Base-by-base conservation (phyloP, 2,329 filamentous ascomycete genomes). In the Colletotrichum camelliae region DNA sequence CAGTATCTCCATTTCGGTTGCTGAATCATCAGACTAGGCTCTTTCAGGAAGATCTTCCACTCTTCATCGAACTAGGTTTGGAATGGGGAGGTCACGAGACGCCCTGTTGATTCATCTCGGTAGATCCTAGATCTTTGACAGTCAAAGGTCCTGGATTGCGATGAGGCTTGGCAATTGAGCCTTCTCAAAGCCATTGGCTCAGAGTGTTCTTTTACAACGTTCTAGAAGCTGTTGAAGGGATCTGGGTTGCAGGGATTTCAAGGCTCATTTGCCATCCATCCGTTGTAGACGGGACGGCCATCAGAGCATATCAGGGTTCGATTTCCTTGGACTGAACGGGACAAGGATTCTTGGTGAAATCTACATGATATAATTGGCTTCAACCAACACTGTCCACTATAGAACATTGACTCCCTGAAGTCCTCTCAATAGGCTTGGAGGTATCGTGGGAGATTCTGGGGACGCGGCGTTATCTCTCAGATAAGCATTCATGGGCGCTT, bases 321-420 rank as follows among this genome's bases (percentile, higher is more conserved):
- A 43, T 52, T 52, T 10, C 5, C n/a, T 52, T 21, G 12, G 43
- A n/a, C 43, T 52, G n/a, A 52, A 21, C 2, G n/a, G 3, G 12
- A 52, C 10, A 52, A 10, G 9, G n/a, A 7, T 13, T 13, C 0
- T 52, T 7, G 2, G 43, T 52, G 12, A 52, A n/a, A 52, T 13
- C 6, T 52, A 4, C 1, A 52, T 21, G 3, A 52, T 13, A 13
- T 4, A 7, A 7, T 52, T 52, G 2, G 4, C 7, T 58, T 58
- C 0, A 2, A 29, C 4, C 55, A 15, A 24, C 15, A 0, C 55
- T 3, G 2, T 16, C 4, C 2, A 16, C 13, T 24, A 24, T 6
- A 12, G 2, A 5, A 29, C 24, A 5, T 58, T 15, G 31, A 52
- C 43, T 24, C 43, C 43, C 43, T 52, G 58, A 5, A 62, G 29